Evolutionary conservation across 2,329 filamentous ascomycete genomes (phyloP), one percentile per base, ranked within the genome.

Genomic region (Penicillium frequentans): DNA sequence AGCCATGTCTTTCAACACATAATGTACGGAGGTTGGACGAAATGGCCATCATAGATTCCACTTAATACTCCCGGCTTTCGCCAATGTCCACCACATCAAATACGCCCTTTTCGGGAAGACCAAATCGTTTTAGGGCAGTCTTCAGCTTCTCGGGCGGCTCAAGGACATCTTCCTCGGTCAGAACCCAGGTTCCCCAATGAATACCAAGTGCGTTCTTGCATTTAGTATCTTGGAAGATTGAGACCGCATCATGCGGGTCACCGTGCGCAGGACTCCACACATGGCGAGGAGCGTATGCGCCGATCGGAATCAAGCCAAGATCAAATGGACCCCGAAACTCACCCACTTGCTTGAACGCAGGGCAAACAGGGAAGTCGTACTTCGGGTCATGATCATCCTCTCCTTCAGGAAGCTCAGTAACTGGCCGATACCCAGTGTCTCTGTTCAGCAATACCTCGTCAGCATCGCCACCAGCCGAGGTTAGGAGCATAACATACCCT

Each of bases 221-320:
- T 64, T 83, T 83, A 1, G 91, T 96, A 66, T 97, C 93, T 7
- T 81, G 74, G 74, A 96, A 96, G 65, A 98, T 96, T 67, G 95
- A 91, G 37, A 96, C 92, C 0, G 88, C 85, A 71, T 98, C 93
- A 64, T 86, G 87, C 0, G 93, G 93, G 71, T 96, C 90, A 8
- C 90, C 89, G 72, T 98, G 93, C 82, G 96, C 87, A 21, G 86
- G 79, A 47, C 87, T 91, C 80, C 95, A 93, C 60, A 95, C 74
- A 66, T 74, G 82, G 43, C 76, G 71, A 46, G 76, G 76, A 57
- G 85, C 81, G 74, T 97, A 97, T 2, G 93, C 93, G 52, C 93
- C 93, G 64, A 98, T 97, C 39, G 93, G 93, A 62, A 98, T 95
- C 54, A 97, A 77, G 0, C 93, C 93, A 7, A 98, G 83, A 72